A percentile compares a stretch with the other conserved stretches of the same genome.
These are phyloP conservation scores for Ganoderma boninense DNA, from an alignment of 1,284 basidiomycete genomes.

Conservation along the genomic window DNA sequence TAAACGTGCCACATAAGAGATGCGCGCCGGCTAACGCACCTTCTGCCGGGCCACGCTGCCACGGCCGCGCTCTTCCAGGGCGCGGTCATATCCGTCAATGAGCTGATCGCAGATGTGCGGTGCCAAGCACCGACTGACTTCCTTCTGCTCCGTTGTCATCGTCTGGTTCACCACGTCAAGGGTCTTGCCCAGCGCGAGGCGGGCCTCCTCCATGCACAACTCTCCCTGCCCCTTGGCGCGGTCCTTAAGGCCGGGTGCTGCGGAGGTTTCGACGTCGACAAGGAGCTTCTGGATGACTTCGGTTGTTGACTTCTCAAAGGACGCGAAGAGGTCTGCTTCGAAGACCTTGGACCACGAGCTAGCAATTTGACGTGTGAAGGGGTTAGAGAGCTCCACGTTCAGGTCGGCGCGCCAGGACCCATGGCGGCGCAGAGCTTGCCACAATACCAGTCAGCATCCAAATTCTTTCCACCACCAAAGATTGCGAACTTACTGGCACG, in stretches of 20 bases:
- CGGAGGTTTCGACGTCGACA: conserved; percentile 58
- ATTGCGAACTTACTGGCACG: conserved; percentile 54
- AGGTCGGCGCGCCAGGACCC: conserved; percentile 64
- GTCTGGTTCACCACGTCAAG: conserved; percentile 58
- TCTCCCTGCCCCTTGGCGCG: conserved; percentile 58
- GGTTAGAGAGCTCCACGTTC: conserved; percentile 63
- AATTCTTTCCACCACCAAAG: conserved; percentile 2
- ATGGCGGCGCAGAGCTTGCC: conserved; percentile 59
- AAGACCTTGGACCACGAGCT: conserved; percentile 66
- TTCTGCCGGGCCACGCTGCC: conserved; percentile 71
- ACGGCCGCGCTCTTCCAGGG: conserved; percentile 59
- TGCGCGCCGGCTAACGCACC: conserved; percentile 40
- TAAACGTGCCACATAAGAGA: not conserved
- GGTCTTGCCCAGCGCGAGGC: conserved; percentile 55
- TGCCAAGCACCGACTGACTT: conserved; percentile 62
- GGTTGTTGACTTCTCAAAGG: conserved; percentile 52
- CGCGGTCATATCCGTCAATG: conserved; percentile 56
- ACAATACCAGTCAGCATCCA: conserved; percentile 1
- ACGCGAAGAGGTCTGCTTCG: conserved; percentile 63
- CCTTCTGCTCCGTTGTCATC: conserved; percentile 63
- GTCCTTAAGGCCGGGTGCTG: conserved; percentile 60
- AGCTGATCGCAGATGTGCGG: conserved; percentile 64
- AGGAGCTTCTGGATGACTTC: conserved; percentile 52
- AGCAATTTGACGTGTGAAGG: conserved; percentile 67
- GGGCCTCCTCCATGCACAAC: conserved; percentile 59